Conservation (phyloP, 2,329 filamentous ascomycete genomes). For the Venturia pyrina region DNA sequence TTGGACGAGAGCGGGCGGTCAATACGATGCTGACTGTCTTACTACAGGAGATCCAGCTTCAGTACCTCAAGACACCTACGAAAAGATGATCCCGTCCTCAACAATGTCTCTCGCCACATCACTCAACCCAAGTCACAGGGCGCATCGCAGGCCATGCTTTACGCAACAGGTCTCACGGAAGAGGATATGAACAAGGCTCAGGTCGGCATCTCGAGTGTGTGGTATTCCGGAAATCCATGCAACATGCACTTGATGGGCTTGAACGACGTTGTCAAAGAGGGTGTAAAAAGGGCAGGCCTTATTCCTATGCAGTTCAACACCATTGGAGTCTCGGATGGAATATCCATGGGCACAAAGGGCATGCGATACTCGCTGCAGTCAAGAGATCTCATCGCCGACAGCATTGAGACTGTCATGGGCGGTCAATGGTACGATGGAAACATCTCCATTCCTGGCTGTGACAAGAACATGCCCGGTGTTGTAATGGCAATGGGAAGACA, state of each 20-base stretch:
- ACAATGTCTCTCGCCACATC: constrained; percentile 74
- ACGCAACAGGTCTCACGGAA: constrained; percentile 81
- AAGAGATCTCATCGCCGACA: constrained; percentile 93
- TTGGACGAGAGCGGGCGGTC: not conserved
- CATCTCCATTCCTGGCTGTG: constrained; percentile 91
- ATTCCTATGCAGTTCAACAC: constrained; percentile 98
- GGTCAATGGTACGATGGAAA: constrained; percentile 99
- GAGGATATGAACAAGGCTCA: constrained; percentile 92
- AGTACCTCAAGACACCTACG: constrained; percentile 6
- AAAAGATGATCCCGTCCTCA: constrained; percentile 30
- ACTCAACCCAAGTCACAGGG: constrained; percentile 98
- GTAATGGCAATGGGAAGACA: constrained; percentile 79
- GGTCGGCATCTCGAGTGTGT: constrained; percentile 94
- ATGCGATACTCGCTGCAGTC: constrained; percentile 96
- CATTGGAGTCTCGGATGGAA: constrained; percentile 92
- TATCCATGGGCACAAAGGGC: constrained; percentile 95
- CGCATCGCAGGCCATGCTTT: constrained; percentile 97
- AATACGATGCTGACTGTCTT: not conserved
- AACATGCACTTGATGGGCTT: constrained; percentile 98
- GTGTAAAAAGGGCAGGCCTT: constrained; percentile 62
- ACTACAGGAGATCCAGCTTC: constrained; percentile 10
- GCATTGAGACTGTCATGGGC: constrained; percentile 97
- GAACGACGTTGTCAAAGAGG: constrained; percentile 65
- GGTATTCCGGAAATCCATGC: constrained; percentile 97
- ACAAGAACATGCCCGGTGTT: constrained; percentile 88